Evolutionary conservation across 129 eudicot genomes (phyloP).

Genomic region (Tanacetum coccineum): DNA sequence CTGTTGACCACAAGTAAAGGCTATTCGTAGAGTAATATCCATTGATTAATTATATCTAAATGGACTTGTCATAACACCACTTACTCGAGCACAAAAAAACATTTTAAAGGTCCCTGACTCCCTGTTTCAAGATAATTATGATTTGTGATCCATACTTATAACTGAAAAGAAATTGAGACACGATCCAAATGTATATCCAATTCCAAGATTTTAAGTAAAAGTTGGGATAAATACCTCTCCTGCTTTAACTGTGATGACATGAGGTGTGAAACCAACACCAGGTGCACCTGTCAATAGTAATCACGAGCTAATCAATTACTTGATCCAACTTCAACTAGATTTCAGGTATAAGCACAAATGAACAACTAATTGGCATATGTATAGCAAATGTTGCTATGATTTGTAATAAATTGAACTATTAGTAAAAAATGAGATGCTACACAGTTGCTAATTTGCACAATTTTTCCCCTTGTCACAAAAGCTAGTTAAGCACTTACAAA

Average conservation of each 20-base stretch:
- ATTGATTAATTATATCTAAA: not conserved
- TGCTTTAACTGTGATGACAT: constrained; percentile 64
- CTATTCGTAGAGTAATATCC: not conserved
- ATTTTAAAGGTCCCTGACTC: not conserved
- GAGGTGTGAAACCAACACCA: constrained; percentile 92
- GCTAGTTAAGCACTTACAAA: constrained; percentile 5
- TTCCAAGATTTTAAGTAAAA: not conserved
- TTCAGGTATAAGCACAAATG: not conserved
- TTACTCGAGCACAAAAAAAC: not conserved
- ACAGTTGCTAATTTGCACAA: too few species aligned
- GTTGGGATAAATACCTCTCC: constrained; percentile 60
- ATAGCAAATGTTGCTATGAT: not conserved
- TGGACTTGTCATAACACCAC: constrained; percentile 4
- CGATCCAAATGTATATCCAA: not conserved
- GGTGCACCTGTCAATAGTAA: constrained; percentile 45
- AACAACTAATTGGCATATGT: constrained; percentile 19
- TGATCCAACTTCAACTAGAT: not conserved
- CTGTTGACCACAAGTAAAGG: not conserved
- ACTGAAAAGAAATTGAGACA: not conserved
- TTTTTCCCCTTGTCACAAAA: not conserved
- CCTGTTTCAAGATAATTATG: not conserved
- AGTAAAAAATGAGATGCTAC: too few species aligned
- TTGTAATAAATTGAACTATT: too few species aligned
- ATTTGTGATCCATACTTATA: not conserved
- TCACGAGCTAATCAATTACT: not conserved